These are phyloP conservation scores for Drechslerella stenobrocha DNA, from an alignment of 2,329 filamentous ascomycete species.

Conservation along the genomic window DNA sequence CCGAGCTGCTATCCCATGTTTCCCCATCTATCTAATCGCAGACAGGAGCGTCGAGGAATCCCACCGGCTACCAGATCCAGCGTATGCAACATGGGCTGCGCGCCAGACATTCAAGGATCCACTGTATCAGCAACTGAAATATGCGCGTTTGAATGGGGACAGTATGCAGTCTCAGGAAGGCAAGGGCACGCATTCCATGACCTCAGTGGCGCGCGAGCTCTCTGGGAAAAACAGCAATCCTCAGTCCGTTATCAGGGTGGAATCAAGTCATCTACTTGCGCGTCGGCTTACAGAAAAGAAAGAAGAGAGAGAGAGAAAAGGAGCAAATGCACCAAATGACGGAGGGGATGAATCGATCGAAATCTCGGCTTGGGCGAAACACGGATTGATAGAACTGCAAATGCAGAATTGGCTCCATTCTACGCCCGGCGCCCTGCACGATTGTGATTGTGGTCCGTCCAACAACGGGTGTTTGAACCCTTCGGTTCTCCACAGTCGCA, in stretches of 20 bases:
- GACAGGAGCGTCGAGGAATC: not conserved
- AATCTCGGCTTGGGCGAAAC: slow-evolving; percentile 1
- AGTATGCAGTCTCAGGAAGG: slow-evolving; percentile 17
- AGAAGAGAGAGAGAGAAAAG: too few relatives aligned
- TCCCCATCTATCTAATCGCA: slow-evolving; percentile 1
- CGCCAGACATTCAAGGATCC: not conserved
- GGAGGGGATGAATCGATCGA: slow-evolving; percentile 4
- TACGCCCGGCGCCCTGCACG: not conserved
- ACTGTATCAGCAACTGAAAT: not conserved
- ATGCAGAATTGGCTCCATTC: slow-evolving; percentile 2
- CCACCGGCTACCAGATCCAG: not conserved
- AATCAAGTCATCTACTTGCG: too few relatives aligned
- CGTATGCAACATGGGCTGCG: not conserved
- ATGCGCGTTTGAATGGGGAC: slow-evolving; percentile 14
- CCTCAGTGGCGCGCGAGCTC: slow-evolving; percentile 34
- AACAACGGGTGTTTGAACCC: not conserved
- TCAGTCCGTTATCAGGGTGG: too few relatives aligned
- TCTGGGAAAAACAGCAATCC: too few relatives aligned
- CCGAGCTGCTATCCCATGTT: slow-evolving; percentile 8
- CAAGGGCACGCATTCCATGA: slow-evolving; percentile 43
- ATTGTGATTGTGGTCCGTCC: not conserved
- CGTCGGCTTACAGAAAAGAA: too few relatives aligned
- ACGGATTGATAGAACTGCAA: slow-evolving; percentile 2
- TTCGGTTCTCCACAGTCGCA: slow-evolving; percentile 2
- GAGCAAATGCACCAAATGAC: not conserved